Evolutionary conservation across 805 yeast genomes (phyloP).

Genomic region (Spathaspora gorwiae): DNA sequence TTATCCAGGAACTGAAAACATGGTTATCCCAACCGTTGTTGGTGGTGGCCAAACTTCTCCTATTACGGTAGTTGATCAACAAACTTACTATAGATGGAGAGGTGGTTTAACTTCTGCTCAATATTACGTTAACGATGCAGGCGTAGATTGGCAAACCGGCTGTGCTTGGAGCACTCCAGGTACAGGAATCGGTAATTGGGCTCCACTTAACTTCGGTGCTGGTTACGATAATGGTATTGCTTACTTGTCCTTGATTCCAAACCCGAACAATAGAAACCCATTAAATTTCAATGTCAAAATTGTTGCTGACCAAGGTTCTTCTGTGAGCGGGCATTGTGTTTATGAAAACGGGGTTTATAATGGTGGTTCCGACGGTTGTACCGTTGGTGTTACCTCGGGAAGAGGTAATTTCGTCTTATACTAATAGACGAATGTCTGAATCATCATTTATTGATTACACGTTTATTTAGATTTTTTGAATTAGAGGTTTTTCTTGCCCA

Average conservation of each 20-base stretch:
- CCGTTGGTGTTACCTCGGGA: constrained; percentile 84
- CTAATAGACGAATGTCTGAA: neutral
- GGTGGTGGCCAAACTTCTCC: constrained; percentile 47
- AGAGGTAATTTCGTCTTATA: constrained; percentile 80
- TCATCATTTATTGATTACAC: no score
- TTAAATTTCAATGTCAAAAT: constrained; percentile 43
- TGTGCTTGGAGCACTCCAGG: constrained; percentile 66
- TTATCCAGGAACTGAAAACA: constrained; percentile 79
- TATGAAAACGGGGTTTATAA: constrained; percentile 73
- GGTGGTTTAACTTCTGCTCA: constrained; percentile 66
- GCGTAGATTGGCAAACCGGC: constrained; percentile 62
- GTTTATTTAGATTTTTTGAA: no score
- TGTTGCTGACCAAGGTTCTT: constrained; percentile 46
- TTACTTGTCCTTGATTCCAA: constrained; percentile 71
- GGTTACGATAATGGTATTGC: constrained; percentile 60
- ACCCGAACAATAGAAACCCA: constrained; percentile 57
- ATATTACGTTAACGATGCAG: constrained; percentile 73
- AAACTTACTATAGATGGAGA: constrained; percentile 56
- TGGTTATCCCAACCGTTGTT: constrained; percentile 69
- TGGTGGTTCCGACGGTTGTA: constrained; percentile 85
- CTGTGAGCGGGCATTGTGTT: constrained; percentile 66
- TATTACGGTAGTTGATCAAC: constrained; percentile 57
- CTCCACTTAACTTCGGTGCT: constrained; percentile 74
- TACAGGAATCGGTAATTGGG: constrained; percentile 71
- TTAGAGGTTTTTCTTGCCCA: no score